These are phyloP conservation scores for Pestalotiopsis sp. DNA, from an alignment of 2,329 filamentous ascomycete species.

Conservation along the genomic window DNA sequence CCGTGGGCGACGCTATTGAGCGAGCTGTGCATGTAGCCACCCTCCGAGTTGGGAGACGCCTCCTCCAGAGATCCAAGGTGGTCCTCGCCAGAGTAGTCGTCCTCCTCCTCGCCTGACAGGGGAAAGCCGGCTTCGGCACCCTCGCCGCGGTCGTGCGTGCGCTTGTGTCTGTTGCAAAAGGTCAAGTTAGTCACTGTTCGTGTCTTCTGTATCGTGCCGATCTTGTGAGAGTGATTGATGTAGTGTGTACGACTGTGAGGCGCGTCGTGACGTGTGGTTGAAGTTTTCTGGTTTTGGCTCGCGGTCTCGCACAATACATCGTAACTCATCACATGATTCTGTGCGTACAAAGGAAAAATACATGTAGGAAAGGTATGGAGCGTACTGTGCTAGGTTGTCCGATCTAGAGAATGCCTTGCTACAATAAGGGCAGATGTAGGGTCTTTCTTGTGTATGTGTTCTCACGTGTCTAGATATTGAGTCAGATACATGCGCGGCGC, in stretches of 20 bases:
- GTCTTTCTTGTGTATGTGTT: conserved; percentile 98
- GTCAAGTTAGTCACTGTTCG: conserved; percentile 32
- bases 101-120: conserved; percentile 80
- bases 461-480: conserved; percentile 81
- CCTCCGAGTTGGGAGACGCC: conserved; percentile 71
- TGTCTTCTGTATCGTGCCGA: neutral
- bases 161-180: conserved; percentile 73
- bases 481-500: conserved; percentile 47
- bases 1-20: conserved; percentile 46
- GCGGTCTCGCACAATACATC: conserved; percentile 34
- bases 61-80: conserved; percentile 80
- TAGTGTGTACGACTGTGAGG: conserved; percentile 27
- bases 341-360: conserved; percentile 34
- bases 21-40: conserved; percentile 58
- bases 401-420: conserved; percentile 98
- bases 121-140: conserved; percentile 58
- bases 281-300: conserved; percentile 25
- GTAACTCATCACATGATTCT: conserved; percentile 42
- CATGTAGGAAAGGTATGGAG: conserved; percentile 38
- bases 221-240: conserved; percentile 11
- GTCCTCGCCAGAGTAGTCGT: conserved; percentile 80
- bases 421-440: conserved; percentile 96
- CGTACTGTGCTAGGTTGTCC: conserved; percentile 97
- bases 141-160: conserved; percentile 66
- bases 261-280: conserved; percentile 33